These are phyloP conservation scores for Hevea brasiliensis DNA, from an alignment of 345 rosid species.

Conservation along the genomic window DNA sequence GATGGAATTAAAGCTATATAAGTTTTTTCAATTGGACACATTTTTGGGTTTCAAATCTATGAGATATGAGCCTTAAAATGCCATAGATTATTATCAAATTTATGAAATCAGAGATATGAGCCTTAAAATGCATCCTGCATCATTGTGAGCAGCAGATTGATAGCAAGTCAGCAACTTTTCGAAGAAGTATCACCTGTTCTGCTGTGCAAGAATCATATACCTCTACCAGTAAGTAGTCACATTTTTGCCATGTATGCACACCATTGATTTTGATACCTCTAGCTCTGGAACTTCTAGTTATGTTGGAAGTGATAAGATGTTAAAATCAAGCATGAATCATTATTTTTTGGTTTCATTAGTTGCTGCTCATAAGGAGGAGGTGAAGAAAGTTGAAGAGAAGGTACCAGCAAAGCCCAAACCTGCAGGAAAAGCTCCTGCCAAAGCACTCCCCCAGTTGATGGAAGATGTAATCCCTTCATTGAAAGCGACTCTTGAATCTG, in stretches of 20 bases:
- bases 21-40: no score
- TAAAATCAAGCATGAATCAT: neutral
- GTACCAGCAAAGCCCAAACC: slow-evolving; percentile 60
- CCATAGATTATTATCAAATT: neutral
- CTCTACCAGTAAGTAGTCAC: slow-evolving; percentile 46
- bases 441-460: slow-evolving; percentile 74
- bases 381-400: slow-evolving; percentile 32
- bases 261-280: neutral
- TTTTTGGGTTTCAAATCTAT: neutral
- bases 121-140: neutral
- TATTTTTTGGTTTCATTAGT: slow-evolving; percentile 24
- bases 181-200: slow-evolving; percentile 49
- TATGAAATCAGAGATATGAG: no score
- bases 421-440: slow-evolving; percentile 59
- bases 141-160: slow-evolving; percentile 39
- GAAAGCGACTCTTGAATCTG: slow-evolving; percentile 60
- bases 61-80: neutral
- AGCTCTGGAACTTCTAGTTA: neutral
- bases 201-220: slow-evolving; percentile 76
- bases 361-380: slow-evolving; percentile 51
- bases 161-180: slow-evolving; percentile 29
- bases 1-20: neutral
- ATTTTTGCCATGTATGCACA: neutral
- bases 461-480: slow-evolving; percentile 82
- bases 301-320: neutral